Conservation (phyloP, 768 basidiomycete genomes). For the Lactarius sanguifluus region DNA sequence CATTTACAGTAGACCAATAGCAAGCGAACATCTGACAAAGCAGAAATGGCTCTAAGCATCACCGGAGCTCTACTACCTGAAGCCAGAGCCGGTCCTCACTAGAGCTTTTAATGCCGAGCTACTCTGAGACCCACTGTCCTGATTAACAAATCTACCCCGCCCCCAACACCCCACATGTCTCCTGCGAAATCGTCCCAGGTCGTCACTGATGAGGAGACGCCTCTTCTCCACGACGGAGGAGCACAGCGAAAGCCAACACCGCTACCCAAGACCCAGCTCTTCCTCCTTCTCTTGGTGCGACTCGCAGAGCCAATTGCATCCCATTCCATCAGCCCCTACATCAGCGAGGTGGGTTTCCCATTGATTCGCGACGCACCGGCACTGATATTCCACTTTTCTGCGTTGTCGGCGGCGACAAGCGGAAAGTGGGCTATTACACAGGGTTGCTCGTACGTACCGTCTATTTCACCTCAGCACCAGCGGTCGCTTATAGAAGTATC, state of each 20-base stretch:
- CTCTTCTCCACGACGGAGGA: slow-evolving; percentile 2
- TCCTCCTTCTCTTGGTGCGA: slow-evolving; percentile 12
- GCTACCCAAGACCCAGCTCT: slow-evolving; percentile 17
- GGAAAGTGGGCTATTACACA: slow-evolving; percentile 50
- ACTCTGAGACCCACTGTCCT: neutral
- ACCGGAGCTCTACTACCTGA: neutral
- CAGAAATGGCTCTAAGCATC: neutral
- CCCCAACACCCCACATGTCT: neutral
- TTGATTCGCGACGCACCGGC: too few relatives aligned
- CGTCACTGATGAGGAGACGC: slow-evolving; percentile 14
- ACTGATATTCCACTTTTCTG: neutral
- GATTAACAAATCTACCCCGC: neutral
- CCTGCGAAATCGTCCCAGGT: slow-evolving; percentile 2
- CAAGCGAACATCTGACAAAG: neutral
- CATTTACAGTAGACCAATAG: neutral
- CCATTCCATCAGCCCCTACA: slow-evolving; percentile 47
- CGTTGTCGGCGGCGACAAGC: slow-evolving; percentile 43
- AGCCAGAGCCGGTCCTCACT: neutral
- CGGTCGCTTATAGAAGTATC: neutral
- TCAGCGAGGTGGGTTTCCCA: slow-evolving; percentile 43
- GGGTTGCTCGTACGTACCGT: slow-evolving; percentile 45
- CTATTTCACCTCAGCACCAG: neutral
- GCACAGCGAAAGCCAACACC: slow-evolving; percentile 16
- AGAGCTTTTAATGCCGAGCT: neutral
- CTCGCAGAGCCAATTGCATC: slow-evolving; percentile 17